Base-by-base conservation (phyloP, 108 stramenopile species). In the Nannochloropsis gaditana region DNA sequence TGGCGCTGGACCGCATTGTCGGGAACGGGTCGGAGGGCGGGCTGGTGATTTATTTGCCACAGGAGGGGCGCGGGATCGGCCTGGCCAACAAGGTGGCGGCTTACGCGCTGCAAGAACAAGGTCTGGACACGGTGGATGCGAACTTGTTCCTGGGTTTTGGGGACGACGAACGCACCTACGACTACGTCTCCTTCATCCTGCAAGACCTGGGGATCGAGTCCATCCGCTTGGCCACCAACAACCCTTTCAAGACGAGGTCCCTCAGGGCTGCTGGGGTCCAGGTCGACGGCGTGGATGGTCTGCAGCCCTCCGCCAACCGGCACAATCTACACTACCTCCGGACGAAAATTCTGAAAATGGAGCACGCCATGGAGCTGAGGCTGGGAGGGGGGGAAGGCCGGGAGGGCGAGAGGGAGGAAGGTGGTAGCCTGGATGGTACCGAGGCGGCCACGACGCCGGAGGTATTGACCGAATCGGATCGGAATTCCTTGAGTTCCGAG, bases 41-140 rank as follows among this genome's bases (percentile, higher is more conserved):
- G 11, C 79, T 80, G 44, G 87, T 90, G 3, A 89, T 89, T 81
- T 91, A 91, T 80, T 80, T 89, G 86, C 89, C 85, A 45, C 97
- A 99, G 90, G 99, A 99, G 90, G 99, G 99, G 43, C 92, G 99
- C 17, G 99, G 99, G 42, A 99, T 99, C 87, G 99, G 99, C 31
- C 90, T 99, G 41, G 96, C 96, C 45, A 97, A 97, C 92, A 99
- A 99, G 90, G 92, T 98, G 47, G 96, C 96, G 17, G 99, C 99
- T 9, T 99, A 99, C 89, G 93, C 95, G 21, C 90, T 98, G 45
- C 99, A 99, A 88, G 99, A 98, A 80, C 59, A 73, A 8, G 97
- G 97, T 9, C 87, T 95, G 89, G 99, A 99, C 87, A 99, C 99
- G 2, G 98, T 99, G 11, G 99, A 99, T 86, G 99, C 98, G 84